Percentiles rank a stretch among this genome's conserved stretches.
Evolutionary conservation across 2,329 filamentous ascomycete genomes (phyloP).

Genomic region (Ophiostoma populinum): DNA sequence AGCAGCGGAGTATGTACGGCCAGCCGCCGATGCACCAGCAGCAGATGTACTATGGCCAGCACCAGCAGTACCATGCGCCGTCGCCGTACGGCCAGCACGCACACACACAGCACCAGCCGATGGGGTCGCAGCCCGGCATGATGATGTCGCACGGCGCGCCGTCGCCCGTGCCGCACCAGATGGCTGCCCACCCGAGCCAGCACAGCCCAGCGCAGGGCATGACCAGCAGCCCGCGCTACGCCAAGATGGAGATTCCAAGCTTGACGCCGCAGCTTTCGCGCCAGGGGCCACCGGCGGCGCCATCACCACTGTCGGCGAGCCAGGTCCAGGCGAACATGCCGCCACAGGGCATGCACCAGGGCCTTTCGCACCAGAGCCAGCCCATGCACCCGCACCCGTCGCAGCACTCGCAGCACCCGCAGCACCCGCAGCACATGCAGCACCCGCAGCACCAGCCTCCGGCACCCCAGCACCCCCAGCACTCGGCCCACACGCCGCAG

Average conservation of each 20-base stretch:
- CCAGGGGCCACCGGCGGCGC: conserved; percentile 18
- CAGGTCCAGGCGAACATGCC: conserved; percentile 15
- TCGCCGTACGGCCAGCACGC: conserved; percentile 45
- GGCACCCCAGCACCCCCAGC: conserved; percentile 1
- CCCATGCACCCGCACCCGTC: conserved; percentile 6
- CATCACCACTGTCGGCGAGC: conserved; percentile 11
- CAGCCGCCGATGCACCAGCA: conserved; percentile 62
- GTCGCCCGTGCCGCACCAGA: conserved; percentile 32
- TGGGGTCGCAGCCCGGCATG: conserved; percentile 47
- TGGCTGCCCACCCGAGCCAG: conserved; percentile 41
- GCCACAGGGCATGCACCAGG: conserved; percentile 22
- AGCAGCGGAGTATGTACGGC: conserved; percentile 73
- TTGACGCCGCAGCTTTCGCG: conserved; percentile 45
- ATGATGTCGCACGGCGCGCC: conserved; percentile 43
- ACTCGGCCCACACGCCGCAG: conserved; percentile 3
- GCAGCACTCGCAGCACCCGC: conserved; percentile 9
- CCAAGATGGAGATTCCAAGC: conserved; percentile 43
- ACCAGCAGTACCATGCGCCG: conserved; percentile 41
- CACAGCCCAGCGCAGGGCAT: conserved; percentile 37
- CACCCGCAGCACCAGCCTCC: conserved; percentile 12
- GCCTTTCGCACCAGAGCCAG: conserved; percentile 6
- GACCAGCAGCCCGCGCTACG: conserved; percentile 41
- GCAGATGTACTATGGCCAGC: conserved; percentile 59
- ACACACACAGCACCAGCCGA: conserved; percentile 36
- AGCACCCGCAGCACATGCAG: conserved; percentile 7